phyloP scores from a whole-genome alignment of 176 grass and related monocot species.

The Thalia dealbata region DNA sequence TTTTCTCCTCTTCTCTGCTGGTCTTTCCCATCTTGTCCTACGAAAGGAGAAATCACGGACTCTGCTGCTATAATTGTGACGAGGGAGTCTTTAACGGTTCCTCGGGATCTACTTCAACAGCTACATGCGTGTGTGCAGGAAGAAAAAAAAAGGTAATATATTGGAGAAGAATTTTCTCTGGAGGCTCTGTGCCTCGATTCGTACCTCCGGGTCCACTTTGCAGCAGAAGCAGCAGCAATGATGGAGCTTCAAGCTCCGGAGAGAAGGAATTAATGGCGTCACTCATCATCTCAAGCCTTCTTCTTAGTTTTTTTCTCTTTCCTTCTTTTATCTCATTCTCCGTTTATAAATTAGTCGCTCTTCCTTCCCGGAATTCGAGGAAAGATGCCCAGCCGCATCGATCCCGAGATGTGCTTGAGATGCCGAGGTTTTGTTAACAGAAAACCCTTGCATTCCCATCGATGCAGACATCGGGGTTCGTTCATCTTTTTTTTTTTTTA shows the following conservation, averaged over 20 bases:
- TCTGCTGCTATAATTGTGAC: neutral
- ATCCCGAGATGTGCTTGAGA: slow-evolving; percentile 40
- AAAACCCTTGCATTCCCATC: neutral
- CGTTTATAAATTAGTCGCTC: neutral
- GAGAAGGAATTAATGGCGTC: neutral
- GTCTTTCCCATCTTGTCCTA: slow-evolving; percentile 8
- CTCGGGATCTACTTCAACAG: no score
- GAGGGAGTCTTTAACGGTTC: no score
- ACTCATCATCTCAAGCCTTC: neutral
- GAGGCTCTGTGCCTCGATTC: neutral
- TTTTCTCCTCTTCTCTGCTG: neutral
- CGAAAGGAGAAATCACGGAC: slow-evolving; percentile 2
- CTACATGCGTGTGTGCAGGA: no score
- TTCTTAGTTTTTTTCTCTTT: neutral
- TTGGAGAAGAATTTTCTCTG: no score
- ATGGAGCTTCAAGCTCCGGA: neutral
- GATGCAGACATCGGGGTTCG: neutral
- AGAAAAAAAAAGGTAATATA: no score
- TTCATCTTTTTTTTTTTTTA: no score
- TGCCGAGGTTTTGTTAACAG: neutral
- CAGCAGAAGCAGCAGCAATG: neutral
- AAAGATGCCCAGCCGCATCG: slow-evolving; percentile 34
- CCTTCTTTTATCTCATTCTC: neutral
- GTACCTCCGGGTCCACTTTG: neutral
- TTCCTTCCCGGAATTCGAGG: neutral